These are phyloP conservation scores for Salvia sclarea DNA, from an alignment of 305 asterid genomes.

Conservation along the genomic window DNA sequence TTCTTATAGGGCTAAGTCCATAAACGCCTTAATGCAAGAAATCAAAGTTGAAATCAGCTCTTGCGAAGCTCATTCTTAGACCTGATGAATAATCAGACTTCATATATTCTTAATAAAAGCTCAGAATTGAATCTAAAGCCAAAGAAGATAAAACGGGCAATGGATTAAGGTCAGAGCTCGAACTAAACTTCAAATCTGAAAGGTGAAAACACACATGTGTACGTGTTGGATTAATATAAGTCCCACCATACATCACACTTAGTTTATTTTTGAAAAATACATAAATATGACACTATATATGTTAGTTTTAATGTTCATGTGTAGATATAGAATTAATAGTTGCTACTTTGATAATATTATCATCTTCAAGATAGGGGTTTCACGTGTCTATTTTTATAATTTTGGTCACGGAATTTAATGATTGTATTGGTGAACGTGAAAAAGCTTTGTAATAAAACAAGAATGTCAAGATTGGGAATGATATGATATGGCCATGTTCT, in stretches of 20 bases:
- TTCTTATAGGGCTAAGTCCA: too few species aligned
- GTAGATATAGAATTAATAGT: neutral
- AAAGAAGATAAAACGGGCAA: too few species aligned
- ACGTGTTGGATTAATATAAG: too few species aligned
- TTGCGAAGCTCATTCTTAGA: too few species aligned
- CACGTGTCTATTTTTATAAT: neutral
- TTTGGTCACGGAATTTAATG: slow-evolving; percentile 10
- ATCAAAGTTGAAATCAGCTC: too few species aligned
- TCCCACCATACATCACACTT: neutral
- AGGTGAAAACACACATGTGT: too few species aligned
- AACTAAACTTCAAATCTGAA: too few species aligned
- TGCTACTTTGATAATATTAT: neutral
- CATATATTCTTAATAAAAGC: too few species aligned
- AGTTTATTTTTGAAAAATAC: neutral
- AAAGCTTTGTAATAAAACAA: neutral
- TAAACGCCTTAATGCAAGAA: too few species aligned
- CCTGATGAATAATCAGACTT: too few species aligned
- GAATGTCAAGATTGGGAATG: slow-evolving; percentile 11
- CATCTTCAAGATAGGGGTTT: neutral
- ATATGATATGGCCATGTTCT: neutral
- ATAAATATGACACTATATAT: neutral
- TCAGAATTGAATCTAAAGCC: too few species aligned
- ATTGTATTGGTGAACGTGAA: slow-evolving; percentile 21
- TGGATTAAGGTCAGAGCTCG: too few species aligned
- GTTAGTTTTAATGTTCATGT: neutral